Conservation (phyloP, 495 filamentous ascomycete species). For the Penicillium crystallinum region DNA sequence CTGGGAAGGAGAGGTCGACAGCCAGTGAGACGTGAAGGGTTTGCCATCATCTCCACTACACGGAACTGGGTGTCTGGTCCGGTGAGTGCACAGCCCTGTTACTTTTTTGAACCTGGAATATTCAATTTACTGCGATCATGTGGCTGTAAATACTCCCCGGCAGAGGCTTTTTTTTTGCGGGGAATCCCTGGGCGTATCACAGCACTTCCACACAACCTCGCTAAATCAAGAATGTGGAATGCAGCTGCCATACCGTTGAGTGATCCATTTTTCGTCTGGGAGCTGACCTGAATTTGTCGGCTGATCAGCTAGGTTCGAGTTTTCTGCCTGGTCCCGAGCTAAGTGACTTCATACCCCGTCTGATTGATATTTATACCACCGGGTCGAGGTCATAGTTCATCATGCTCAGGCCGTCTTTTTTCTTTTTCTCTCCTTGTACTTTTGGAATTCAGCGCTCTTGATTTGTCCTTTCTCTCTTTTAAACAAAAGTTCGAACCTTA, state of each 20-base stretch:
- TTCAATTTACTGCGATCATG: slow-evolving; percentile 3
- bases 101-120: not conserved
- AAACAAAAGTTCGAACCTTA: not conserved
- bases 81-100: slow-evolving; percentile 7
- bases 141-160: slow-evolving; percentile 10
- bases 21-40: not conserved
- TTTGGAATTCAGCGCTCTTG: not conserved
- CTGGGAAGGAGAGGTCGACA: not conserved
- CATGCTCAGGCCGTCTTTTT: slow-evolving; percentile 11
- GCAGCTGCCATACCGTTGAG: slow-evolving; percentile 11
- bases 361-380: slow-evolving; percentile 12
- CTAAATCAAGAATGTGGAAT: slow-evolving; percentile 26
- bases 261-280: slow-evolving; percentile 12
- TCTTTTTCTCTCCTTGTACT: slow-evolving; percentile 9
- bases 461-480: not conserved
- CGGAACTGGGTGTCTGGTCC: not conserved
- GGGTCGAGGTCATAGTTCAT: slow-evolving; percentile 5
- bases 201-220: slow-evolving; percentile 12
- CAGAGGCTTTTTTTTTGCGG: slow-evolving; percentile 19
- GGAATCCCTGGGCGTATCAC: slow-evolving; percentile 33
- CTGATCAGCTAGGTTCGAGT: not conserved
- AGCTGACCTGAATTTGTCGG: slow-evolving; percentile 9
- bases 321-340: slow-evolving; percentile 10
- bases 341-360: slow-evolving; percentile 11
- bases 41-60: not conserved